A percentile compares a stretch with the other conserved stretches of the same genome.
Evolutionary conservation across 2,329 filamentous ascomycete genomes (phyloP).

Genomic region (Blastomyces emzantsi): DNA sequence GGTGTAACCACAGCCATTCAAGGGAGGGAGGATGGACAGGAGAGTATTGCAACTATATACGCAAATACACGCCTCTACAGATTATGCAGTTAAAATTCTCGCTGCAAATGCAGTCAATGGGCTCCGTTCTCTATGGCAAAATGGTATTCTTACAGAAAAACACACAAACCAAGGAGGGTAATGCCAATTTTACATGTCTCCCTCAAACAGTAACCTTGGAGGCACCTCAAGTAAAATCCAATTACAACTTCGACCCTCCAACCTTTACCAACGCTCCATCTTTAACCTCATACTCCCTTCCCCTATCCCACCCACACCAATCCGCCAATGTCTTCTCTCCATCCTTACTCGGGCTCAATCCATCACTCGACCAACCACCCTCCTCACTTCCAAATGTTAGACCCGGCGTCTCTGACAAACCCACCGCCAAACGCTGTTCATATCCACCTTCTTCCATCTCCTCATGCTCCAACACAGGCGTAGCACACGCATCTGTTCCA

Average conservation of each 20-base stretch:
- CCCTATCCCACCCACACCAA: constrained; percentile 73
- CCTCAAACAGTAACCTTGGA: not conserved
- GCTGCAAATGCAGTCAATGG: not conserved
- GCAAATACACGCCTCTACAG: too few species aligned
- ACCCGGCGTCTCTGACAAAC: constrained; percentile 58
- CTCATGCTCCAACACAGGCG: constrained; percentile 68
- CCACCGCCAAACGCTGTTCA: constrained; percentile 39
- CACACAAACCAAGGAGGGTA: not conserved
- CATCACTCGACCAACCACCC: constrained; percentile 57
- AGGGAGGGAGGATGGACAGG: too few species aligned
- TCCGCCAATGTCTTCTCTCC: constrained; percentile 58
- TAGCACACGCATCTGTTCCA: constrained; percentile 83
- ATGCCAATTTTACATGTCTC: not conserved
- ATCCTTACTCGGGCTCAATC: constrained; percentile 58
- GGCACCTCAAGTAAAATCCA: too few species aligned
- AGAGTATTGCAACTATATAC: too few species aligned
- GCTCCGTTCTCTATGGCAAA: too few species aligned
- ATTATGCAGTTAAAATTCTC: not conserved
- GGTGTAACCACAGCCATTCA: too few species aligned
- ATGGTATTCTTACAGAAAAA: too few species aligned
- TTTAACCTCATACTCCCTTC: constrained; percentile 59
- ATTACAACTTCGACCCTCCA: constrained; percentile 21
- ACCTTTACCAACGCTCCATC: constrained; percentile 53
- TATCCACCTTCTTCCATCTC: constrained; percentile 58
- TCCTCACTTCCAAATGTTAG: constrained; percentile 49